Conservation (phyloP, 1,284 basidiomycete species). For the Takashimella tepidaria region DNA sequence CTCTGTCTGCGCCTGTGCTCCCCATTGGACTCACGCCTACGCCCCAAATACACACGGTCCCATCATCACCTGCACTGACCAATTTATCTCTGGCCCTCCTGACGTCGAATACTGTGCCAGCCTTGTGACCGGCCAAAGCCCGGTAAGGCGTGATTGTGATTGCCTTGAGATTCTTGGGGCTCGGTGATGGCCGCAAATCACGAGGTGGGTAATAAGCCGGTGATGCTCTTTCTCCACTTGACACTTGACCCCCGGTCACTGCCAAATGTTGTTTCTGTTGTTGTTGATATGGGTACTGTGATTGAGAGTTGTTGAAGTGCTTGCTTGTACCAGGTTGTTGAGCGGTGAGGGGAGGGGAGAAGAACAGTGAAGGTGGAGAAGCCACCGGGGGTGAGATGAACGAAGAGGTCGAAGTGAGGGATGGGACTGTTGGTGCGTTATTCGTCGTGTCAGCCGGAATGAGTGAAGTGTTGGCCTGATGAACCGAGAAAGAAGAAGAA, state of each 20-base stretch:
- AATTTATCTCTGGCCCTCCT: constrained; percentile 42
- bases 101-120: constrained; percentile 48
- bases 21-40: background rate
- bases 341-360: background rate
- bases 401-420: background rate
- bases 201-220: constrained; percentile 34
- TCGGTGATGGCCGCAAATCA: constrained; percentile 4
- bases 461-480: background rate
- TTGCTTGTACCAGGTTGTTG: background rate
- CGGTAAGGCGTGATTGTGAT: constrained; percentile 29
- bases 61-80: constrained; percentile 49
- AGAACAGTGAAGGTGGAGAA: background rate
- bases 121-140: constrained; percentile 32
- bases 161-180: constrained; percentile 7
- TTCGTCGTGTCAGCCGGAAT: background rate
- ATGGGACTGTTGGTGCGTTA: background rate
- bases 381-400: background rate
- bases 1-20: background rate
- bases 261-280: background rate
- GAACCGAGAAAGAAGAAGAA: background rate
- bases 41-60: constrained; percentile 49
- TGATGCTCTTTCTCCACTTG: constrained; percentile 6
- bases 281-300: background rate
- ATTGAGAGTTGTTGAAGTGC: background rate
- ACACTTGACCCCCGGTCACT: background rate